Conservation (phyloP, 352 stramenopile genomes). For the Blastocystis sp. region DNA sequence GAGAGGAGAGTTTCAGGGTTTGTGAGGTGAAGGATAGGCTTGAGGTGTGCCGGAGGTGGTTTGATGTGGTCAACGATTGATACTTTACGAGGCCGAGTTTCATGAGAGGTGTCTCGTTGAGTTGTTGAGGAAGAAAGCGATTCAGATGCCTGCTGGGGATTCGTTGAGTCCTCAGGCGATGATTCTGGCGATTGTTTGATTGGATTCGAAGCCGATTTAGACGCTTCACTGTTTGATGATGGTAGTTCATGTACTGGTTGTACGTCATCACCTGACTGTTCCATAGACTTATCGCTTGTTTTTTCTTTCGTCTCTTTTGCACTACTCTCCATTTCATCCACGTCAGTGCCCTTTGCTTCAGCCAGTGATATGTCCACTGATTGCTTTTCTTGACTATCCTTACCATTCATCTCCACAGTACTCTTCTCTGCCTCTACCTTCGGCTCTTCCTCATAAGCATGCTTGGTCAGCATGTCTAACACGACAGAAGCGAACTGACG, state of each 20-base stretch:
- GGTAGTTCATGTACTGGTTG: neutral
- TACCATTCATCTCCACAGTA: neutral
- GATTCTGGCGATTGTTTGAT: neutral
- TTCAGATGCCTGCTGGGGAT: neutral
- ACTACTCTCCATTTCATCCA: neutral
- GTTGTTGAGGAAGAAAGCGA: neutral
- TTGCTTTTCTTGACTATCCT: neutral
- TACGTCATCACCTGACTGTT: neutral
- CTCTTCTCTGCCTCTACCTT: neutral
- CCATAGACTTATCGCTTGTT: neutral
- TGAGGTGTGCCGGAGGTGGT: neutral
- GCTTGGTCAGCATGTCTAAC: neutral
- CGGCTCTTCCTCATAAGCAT: neutral
- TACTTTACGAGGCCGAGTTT: neutral
- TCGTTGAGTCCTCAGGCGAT: neutral
- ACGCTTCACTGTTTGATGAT: neutral
- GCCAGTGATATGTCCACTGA: neutral
- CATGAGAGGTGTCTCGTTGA: no score
- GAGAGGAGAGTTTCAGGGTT: conserved; percentile 9
- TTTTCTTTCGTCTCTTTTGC: neutral
- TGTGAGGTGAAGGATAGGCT: neutral
- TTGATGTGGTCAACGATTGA: conserved; percentile 4
- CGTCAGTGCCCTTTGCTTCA: neutral
- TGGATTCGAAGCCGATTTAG: neutral
- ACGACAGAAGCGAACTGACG: conserved; percentile 15